phyloP scores from a whole-genome alignment of 192 early-diverging fungal species.

The Gigaspora rosea region DNA sequence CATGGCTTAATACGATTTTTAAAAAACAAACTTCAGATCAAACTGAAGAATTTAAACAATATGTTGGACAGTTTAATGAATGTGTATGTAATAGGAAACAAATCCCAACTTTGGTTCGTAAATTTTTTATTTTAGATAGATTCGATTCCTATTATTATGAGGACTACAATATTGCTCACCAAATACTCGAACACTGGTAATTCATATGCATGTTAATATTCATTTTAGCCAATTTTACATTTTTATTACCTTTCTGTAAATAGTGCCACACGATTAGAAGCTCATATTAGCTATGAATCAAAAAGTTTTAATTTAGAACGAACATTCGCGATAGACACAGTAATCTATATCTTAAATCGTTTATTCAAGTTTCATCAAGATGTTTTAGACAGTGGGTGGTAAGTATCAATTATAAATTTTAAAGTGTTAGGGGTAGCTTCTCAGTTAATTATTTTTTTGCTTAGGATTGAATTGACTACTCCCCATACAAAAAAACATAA shows the following conservation, averaged over 20 bases:
- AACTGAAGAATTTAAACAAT: conserved; percentile 26
- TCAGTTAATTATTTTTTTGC: conserved; percentile 16
- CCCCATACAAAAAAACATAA: conserved; percentile 23
- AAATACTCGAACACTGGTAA: conserved; percentile 26
- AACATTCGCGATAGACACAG: conserved; percentile 14
- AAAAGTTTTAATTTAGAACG: conserved; percentile 4
- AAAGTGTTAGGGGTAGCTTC: conserved; percentile 2
- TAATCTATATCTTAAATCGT: conserved; percentile 31
- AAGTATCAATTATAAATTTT: conserved; percentile 23
- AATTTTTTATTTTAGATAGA: conserved; percentile 21
- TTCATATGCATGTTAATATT: conserved; percentile 24
- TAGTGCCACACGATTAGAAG: conserved; percentile 26
- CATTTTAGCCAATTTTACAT: conserved; percentile 16
- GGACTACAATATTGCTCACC: conserved; percentile 12
- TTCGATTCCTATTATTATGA: conserved; percentile 29
- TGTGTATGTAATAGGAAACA: conserved; percentile 18
- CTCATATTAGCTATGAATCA: conserved; percentile 17
- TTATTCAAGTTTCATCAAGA: conserved; percentile 23
- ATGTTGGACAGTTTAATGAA: conserved; percentile 26
- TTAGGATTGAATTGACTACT: conserved; percentile 22
- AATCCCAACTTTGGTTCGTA: conserved; percentile 29
- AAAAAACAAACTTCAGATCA: conserved; percentile 17
- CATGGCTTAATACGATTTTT: conserved; percentile 18
- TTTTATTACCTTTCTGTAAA: conserved; percentile 27
- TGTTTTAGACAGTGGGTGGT: conserved; percentile 18